phyloP scores from a whole-genome alignment of 345 rosid species.

The Eucalyptus pauciflora region DNA sequence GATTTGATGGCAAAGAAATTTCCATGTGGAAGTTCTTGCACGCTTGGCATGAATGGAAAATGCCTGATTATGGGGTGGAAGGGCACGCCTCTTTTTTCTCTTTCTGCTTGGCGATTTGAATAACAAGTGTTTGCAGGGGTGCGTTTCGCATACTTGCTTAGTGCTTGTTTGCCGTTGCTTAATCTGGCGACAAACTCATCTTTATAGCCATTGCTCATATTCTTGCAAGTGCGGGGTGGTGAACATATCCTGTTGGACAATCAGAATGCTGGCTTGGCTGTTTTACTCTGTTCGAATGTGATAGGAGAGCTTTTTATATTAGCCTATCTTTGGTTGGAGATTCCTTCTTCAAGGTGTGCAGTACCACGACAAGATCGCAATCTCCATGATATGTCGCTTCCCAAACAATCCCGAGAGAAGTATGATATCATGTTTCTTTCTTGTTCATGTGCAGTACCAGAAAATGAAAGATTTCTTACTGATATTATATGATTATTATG shows the following conservation, averaged over 20 bases:
- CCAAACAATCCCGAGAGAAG: neutral
- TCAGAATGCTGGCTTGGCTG: neutral
- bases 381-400: neutral
- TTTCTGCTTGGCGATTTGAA: constrained; percentile 7
- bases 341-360: neutral
- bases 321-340: neutral
- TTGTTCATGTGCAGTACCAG: fast-evolving
- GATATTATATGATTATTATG: neutral
- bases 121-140: neutral
- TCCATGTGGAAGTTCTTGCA: constrained; percentile 8
- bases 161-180: neutral
- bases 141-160: neutral
- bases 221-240: neutral
- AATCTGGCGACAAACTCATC: neutral
- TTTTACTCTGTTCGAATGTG: neutral
- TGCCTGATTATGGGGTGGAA: constrained; percentile 18
- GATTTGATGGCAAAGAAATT: neutral
- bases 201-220: neutral
- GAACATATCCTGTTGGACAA: fast-evolving
- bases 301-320: neutral
- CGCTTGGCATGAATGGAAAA: constrained; percentile 5
- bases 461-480: neutral
- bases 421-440: neutral
- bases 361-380: neutral
- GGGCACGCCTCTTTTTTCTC: constrained; percentile 12